Evolutionary conservation across 2,329 filamentous ascomycete species (phyloP).

Genomic region (Monilinia vaccinii-corymbosi): DNA sequence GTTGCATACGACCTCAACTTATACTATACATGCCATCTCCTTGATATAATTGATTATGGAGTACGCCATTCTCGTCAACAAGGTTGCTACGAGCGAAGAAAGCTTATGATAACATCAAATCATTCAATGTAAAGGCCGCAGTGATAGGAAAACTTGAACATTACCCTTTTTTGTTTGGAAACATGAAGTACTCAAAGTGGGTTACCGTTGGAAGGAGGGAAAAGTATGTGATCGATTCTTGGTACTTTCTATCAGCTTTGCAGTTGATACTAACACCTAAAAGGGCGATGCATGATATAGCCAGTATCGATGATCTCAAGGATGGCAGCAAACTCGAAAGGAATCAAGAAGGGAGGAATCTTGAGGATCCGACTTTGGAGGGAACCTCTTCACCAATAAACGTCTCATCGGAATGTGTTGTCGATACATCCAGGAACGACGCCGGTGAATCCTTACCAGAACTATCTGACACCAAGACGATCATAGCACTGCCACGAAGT

Average conservation of each 20-base stretch:
- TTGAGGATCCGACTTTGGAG: not conserved
- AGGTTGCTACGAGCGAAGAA: not conserved
- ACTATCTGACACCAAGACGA: not conserved
- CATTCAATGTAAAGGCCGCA: not conserved
- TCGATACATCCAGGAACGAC: not conserved
- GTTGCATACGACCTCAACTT: not conserved
- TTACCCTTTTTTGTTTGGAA: not conserved
- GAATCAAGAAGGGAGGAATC: not conserved
- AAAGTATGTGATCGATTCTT: not conserved
- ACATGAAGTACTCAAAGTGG: constrained; percentile 7
- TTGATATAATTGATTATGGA: not conserved
- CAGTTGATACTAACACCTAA: not conserved
- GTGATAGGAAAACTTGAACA: not conserved
- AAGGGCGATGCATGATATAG: not conserved
- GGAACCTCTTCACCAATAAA: not conserved
- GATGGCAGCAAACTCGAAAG: not conserved
- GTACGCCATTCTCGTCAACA: not conserved
- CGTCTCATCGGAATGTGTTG: not conserved
- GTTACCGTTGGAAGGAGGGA: not conserved
- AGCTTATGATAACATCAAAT: not conserved
- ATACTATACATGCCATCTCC: not conserved
- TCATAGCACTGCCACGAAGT: not conserved
- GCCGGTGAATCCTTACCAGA: not conserved
- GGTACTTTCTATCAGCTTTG: not conserved
- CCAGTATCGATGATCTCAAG: not conserved